Base-by-base conservation (phyloP, 2,329 filamentous ascomycete genomes). In the Neofusicoccum cordaticola region DNA sequence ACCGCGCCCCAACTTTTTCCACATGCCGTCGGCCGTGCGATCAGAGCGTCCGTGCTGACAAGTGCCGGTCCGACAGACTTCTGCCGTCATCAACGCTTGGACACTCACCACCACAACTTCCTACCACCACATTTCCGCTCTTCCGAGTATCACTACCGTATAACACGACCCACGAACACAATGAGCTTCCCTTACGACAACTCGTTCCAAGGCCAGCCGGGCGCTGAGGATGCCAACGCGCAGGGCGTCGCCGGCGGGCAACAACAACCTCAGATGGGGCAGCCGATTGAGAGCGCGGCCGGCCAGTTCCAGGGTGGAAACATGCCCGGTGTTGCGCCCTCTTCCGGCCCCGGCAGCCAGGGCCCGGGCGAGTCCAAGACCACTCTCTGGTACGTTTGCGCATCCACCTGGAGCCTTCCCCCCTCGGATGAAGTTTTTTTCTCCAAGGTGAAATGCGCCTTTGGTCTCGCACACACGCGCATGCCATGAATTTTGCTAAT, bases 171-270 rank as follows among this genome's bases (percentile, higher is more conserved):
- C 51, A 37, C 52, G 48, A 64, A 66, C 75, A 84, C 69, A 65
- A 90, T 90, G 88, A 88, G 86, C 75, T 89, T 88, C 81, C 84
- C 85, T 68, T 86, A 86, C 77, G 88, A 86, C 77, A 86, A 89
- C 72, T 81, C 83, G 68, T 88, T 86, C 77, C 85, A 84, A 73
- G 84, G 84, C 75, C 86, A 87, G 76, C 84, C 85, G 70, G 78
- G 79, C 68, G 81, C 73, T 69, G 78, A 81, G 67, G 78, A 78
- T 65, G 72, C 83, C 69, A 85, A 85, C 75, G 83, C 80, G 63
- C 80, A 80, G 68, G 83, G 83, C 67, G 82, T 80, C 66, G 79
- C 79, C 63, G 75, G 79, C 66, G 73, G 79, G 67, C 64, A 65
- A 62, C 69, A 68, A 68, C 82, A 82, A 70, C 77, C 82, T 69